Evolutionary conservation across 169 alveolate species (phyloP).

Genomic region (Amoebophrya sp.): DNA sequence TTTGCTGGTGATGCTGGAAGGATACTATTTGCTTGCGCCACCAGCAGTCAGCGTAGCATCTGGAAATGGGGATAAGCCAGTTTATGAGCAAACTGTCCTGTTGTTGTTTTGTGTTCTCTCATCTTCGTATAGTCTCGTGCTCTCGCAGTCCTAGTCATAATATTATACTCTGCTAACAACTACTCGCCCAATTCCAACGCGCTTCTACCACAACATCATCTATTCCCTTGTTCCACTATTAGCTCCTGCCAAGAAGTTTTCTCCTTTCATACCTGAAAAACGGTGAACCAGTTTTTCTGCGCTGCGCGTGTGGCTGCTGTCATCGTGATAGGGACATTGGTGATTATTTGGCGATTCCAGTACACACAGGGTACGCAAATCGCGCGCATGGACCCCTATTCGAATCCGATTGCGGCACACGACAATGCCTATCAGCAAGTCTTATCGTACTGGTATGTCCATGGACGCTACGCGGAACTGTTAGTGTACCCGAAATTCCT

Average conservation of each 20-base stretch:
- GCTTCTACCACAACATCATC: no score
- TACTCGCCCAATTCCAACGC: no score
- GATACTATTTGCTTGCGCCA: not conserved
- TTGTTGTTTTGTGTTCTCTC: no score
- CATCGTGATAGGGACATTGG: not conserved
- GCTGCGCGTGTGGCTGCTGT: not conserved
- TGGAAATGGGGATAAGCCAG: no score
- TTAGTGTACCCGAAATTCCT: constrained; percentile 43
- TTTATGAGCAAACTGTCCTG: no score
- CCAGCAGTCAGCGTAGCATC: no score
- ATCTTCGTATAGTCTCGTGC: no score
- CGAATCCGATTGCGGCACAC: constrained; percentile 42
- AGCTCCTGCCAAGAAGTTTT: no score
- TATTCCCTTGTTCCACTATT: no score
- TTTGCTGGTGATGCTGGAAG: constrained; percentile 38
- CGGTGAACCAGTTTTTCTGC: not conserved
- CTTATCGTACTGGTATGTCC: constrained; percentile 38
- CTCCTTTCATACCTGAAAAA: no score
- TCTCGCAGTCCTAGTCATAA: no score
- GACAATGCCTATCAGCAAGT: not conserved
- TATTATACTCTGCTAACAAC: no score
- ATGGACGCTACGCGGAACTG: constrained; percentile 41
- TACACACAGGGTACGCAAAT: constrained; percentile 29
- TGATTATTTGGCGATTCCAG: not conserved
- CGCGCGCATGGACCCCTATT: constrained; percentile 45